phyloP scores from a whole-genome alignment of 75 land plant genomes.

The Sequoiadendron giganteum region DNA sequence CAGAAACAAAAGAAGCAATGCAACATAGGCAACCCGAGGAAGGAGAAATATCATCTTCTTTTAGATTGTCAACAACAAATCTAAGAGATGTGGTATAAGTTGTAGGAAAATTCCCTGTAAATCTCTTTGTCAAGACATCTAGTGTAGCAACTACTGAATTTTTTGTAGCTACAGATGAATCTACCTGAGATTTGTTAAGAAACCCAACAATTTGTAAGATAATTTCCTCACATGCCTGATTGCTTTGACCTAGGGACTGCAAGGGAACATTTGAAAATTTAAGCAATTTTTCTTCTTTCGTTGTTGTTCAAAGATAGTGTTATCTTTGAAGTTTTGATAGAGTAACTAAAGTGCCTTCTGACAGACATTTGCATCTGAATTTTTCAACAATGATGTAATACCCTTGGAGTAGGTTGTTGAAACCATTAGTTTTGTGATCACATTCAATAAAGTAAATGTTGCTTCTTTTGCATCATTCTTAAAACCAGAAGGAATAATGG shows the following conservation, averaged over 20 bases:
- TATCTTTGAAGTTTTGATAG: slow-evolving; percentile 47
- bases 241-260: slow-evolving; percentile 25
- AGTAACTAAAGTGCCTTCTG: slow-evolving; percentile 66
- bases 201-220: slow-evolving; percentile 40
- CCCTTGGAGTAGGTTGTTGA: slow-evolving; percentile 50
- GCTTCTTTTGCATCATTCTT: slow-evolving; percentile 36
- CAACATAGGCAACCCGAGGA: slow-evolving; percentile 49
- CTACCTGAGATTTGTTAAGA: slow-evolving; percentile 30
- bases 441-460: slow-evolving; percentile 30
- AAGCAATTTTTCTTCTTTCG: slow-evolving; percentile 17
- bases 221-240: slow-evolving; percentile 38
- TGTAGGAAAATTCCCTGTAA: slow-evolving; percentile 20
- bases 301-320: slow-evolving; percentile 11
- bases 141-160: slow-evolving; percentile 56
- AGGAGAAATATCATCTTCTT: slow-evolving; percentile 23
- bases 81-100: slow-evolving; percentile 30
- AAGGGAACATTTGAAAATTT: slow-evolving; percentile 1
- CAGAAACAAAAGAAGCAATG: slow-evolving; percentile 47
- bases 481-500: slow-evolving; percentile 9
- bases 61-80: slow-evolving; percentile 23
- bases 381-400: slow-evolving; percentile 41
- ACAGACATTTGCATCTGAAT: slow-evolving; percentile 44
- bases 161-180: slow-evolving; percentile 32
- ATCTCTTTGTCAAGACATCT: slow-evolving; percentile 47
- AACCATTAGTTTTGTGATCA: slow-evolving; percentile 44